phyloP scores from a whole-genome alignment of 2,329 filamentous ascomycete genomes.

The Cercospora beticola region DNA sequence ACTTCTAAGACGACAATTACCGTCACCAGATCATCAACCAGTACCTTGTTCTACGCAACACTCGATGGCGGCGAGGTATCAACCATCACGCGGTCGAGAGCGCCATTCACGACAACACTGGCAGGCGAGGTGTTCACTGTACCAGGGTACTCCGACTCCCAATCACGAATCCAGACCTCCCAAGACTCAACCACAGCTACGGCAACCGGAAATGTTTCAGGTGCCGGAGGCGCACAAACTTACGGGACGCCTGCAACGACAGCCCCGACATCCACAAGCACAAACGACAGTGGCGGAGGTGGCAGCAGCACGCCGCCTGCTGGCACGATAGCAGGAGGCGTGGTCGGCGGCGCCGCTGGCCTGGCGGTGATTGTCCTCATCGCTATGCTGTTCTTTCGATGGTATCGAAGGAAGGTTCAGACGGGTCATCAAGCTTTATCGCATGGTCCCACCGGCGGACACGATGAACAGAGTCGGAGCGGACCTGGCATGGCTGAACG shows the following conservation, averaged over 20 bases:
- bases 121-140: constrained; percentile 30
- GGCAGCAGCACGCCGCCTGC: constrained; percentile 42
- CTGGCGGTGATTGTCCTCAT: constrained; percentile 52
- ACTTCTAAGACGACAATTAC: constrained; percentile 27
- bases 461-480: constrained; percentile 15
- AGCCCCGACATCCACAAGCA: constrained; percentile 15
- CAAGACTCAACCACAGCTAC: constrained; percentile 16
- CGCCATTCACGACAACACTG: constrained; percentile 30
- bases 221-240: constrained; percentile 7
- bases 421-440: constrained; percentile 31
- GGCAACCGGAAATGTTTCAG: constrained; percentile 15
- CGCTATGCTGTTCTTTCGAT: constrained; percentile 54
- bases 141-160: constrained; percentile 15
- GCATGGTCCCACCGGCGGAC: constrained; percentile 23
- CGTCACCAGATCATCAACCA: constrained; percentile 15
- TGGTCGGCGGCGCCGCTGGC: constrained; percentile 63
- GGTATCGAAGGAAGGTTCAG: constrained; percentile 46
- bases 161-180: constrained; percentile 13
- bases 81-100: constrained; percentile 27
- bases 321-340: constrained; percentile 59
- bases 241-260: constrained; percentile 17
- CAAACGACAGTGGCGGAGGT: constrained; percentile 6
- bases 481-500: constrained; percentile 45
- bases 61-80: constrained; percentile 29
- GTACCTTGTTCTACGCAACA: constrained; percentile 29